These are phyloP conservation scores for Coemansia sp. DNA, from an alignment of 192 early-diverging fungal species.

Conservation along the genomic window DNA sequence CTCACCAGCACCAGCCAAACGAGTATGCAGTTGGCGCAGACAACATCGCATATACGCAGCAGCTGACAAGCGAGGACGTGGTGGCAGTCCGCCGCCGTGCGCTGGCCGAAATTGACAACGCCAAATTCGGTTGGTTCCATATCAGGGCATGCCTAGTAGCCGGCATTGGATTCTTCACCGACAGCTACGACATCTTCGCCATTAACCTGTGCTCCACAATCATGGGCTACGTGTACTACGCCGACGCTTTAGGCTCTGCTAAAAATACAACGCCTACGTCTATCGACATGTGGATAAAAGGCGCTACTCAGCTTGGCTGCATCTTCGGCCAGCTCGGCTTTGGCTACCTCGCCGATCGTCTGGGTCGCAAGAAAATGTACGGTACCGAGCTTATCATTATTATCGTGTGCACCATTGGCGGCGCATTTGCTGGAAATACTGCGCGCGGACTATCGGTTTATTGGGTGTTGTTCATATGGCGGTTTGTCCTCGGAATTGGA, in stretches of 20 bases:
- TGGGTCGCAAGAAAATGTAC: constrained; percentile 90
- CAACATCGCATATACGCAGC: not conserved
- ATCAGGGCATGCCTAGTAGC: constrained; percentile 71
- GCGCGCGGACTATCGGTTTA: constrained; percentile 64
- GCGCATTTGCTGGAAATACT: constrained; percentile 64
- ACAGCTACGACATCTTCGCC: constrained; percentile 90
- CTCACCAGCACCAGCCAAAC: not conserved
- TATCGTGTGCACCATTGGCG: constrained; percentile 80
- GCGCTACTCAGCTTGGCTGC: constrained; percentile 82
- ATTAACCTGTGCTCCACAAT: constrained; percentile 86
- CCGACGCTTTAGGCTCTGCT: constrained; percentile 21
- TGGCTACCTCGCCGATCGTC: constrained; percentile 81
- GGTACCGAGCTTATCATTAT: constrained; percentile 89
- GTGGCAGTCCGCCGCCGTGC: constrained; percentile 26
- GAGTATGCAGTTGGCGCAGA: constrained; percentile 6
- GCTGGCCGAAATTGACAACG: constrained; percentile 58
- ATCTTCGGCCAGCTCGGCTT: constrained; percentile 87
- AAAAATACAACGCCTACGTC: constrained; percentile 57
- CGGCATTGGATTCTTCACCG: constrained; percentile 83
- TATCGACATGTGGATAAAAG: constrained; percentile 85
- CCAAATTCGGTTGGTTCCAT: constrained; percentile 77
- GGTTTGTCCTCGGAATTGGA: constrained; percentile 87
- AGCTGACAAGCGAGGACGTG: constrained; percentile 2
- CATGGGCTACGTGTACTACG: constrained; percentile 71
- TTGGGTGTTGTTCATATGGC: constrained; percentile 77